phyloP scores from a whole-genome alignment of 495 filamentous ascomycete genomes.

The Aspergillus cristatus region DNA sequence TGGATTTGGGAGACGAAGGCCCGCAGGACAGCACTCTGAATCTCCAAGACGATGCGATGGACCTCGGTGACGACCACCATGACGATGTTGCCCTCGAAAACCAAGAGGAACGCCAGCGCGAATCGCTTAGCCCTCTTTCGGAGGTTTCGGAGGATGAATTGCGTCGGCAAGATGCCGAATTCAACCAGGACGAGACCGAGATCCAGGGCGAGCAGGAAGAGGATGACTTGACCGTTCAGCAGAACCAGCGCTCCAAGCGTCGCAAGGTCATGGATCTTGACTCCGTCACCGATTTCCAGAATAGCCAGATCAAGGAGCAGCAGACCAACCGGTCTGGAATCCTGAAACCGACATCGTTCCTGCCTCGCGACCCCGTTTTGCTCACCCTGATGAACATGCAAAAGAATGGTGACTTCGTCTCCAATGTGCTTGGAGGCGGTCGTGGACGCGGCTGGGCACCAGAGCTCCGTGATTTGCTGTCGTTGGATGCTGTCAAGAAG shows the following conservation, averaged over 20 bases:
- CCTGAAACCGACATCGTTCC: conserved; percentile 64
- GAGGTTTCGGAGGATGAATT: conserved; percentile 48
- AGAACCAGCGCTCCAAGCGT: conserved; percentile 64
- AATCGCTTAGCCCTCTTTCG: conserved; percentile 38
- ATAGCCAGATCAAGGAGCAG: conserved; percentile 60
- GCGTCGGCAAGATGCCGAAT: conserved; percentile 36
- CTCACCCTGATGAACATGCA: conserved; percentile 85
- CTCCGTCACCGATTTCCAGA: conserved; percentile 49
- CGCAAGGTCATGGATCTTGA: conserved; percentile 67
- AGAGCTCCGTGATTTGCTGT: conserved; percentile 77
- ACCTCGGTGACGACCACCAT: conserved; percentile 28
- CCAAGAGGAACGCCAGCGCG: conserved; percentile 41
- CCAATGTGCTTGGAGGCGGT: conserved; percentile 61
- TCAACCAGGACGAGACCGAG: conserved; percentile 51
- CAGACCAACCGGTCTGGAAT: conserved; percentile 74
- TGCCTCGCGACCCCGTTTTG: conserved; percentile 77
- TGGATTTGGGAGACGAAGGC: conserved; percentile 25
- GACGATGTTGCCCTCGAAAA: conserved; percentile 44
- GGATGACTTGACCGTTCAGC: conserved; percentile 44
- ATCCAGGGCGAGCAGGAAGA: conserved; percentile 44
- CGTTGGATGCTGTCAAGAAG: conserved; percentile 66
- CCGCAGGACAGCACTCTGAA: conserved; percentile 22
- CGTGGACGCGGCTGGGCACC: conserved; percentile 77
- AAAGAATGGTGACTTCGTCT: conserved; percentile 79
- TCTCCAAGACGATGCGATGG: conserved; percentile 33